Percentiles rank a stretch among this genome's conserved stretches.
phyloP scores from a whole-genome alignment of 2,329 filamentous ascomycete species.

The Didymella pinodella region DNA sequence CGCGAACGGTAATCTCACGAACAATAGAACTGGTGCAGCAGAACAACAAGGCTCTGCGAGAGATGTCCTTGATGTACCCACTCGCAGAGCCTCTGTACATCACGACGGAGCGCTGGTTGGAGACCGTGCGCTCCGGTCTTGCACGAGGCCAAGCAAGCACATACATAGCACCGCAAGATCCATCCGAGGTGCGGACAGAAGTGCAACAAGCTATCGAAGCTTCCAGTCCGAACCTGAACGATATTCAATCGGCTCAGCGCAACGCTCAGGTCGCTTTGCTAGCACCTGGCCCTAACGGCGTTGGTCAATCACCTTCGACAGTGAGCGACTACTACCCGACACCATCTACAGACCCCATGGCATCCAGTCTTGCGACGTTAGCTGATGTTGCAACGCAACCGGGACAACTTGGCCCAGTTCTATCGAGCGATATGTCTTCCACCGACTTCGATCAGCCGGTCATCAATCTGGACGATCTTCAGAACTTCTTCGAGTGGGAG shows the following conservation, averaged over 20 bases:
- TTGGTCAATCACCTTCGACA: slow-evolving; percentile 15
- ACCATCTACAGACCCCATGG: slow-evolving; percentile 8
- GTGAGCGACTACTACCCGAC: slow-evolving; percentile 25
- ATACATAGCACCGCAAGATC: slow-evolving; percentile 43
- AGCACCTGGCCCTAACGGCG: slow-evolving; percentile 24
- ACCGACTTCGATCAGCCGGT: slow-evolving; percentile 36
- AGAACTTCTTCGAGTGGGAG: slow-evolving; percentile 47
- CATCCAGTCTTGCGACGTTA: slow-evolving; percentile 22
- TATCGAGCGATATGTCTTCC: slow-evolving; percentile 26
- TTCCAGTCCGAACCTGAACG: slow-evolving; percentile 20
- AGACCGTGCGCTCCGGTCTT: slow-evolving; percentile 42
- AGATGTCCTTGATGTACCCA: slow-evolving; percentile 45
- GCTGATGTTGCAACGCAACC: slow-evolving; percentile 20
- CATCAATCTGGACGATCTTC: slow-evolving; percentile 43
- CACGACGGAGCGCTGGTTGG: slow-evolving; percentile 44
- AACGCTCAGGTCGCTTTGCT: slow-evolving; percentile 25
- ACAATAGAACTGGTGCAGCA: slow-evolving; percentile 43
- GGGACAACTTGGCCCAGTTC: slow-evolving; percentile 21
- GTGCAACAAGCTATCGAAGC: slow-evolving; percentile 34
- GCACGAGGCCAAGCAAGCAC: slow-evolving; percentile 37
- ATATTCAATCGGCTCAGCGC: slow-evolving; percentile 16
- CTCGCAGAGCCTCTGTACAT: slow-evolving; percentile 42
- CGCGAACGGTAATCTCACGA: slow-evolving; percentile 34
- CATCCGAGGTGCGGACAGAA: slow-evolving; percentile 34
- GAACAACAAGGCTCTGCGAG: slow-evolving; percentile 43